phyloP scores from a whole-genome alignment of 768 basidiomycete species.

The Macrocybe gigantea region DNA sequence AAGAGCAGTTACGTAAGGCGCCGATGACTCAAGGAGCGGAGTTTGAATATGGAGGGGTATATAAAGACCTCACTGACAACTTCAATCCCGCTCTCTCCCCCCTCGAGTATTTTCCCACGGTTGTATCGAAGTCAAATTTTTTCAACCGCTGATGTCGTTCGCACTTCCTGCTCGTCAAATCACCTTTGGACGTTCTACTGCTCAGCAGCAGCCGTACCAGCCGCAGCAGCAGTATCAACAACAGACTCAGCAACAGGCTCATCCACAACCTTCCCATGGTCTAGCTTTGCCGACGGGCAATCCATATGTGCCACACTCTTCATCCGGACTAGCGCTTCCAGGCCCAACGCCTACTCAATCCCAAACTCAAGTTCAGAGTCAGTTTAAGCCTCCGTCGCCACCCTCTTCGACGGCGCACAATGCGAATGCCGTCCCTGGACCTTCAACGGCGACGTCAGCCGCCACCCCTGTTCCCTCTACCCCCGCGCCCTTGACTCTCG shows the following conservation, averaged over 20 bases:
- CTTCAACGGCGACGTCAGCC: slow-evolving; percentile 47
- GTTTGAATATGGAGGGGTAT: slow-evolving; percentile 38
- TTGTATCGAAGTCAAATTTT: slow-evolving; percentile 23
- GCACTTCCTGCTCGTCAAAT: slow-evolving; percentile 75
- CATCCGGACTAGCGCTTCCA: slow-evolving; percentile 37
- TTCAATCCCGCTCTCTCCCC: slow-evolving; percentile 23
- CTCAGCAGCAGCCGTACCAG: slow-evolving; percentile 33
- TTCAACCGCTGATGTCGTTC: slow-evolving; percentile 38
- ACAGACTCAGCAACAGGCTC: slow-evolving; percentile 33
- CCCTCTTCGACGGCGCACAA: slow-evolving; percentile 14
- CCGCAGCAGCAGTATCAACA: slow-evolving; percentile 39
- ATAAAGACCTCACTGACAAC: slow-evolving; percentile 30
- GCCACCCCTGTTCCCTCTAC: slow-evolving; percentile 54
- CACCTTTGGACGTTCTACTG: slow-evolving; percentile 65
- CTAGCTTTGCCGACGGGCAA: slow-evolving; percentile 58
- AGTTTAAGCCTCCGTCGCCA: slow-evolving; percentile 21
- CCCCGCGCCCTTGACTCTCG: slow-evolving; percentile 71
- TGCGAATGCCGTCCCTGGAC: slow-evolving; percentile 45
- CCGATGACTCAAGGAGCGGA: slow-evolving; percentile 35
- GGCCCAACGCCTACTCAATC: slow-evolving; percentile 56
- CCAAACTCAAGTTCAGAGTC: slow-evolving; percentile 28
- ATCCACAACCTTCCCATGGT: slow-evolving; percentile 35
- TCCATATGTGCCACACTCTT: slow-evolving; percentile 34
- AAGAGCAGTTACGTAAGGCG: slow-evolving; percentile 37
- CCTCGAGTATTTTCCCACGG: slow-evolving; percentile 39